Evolutionary conservation across 2,329 filamentous ascomycete genomes (phyloP), one percentile per base, ranked within the genome.

Genomic region (Ophiocordyceps robertsii): DNA sequence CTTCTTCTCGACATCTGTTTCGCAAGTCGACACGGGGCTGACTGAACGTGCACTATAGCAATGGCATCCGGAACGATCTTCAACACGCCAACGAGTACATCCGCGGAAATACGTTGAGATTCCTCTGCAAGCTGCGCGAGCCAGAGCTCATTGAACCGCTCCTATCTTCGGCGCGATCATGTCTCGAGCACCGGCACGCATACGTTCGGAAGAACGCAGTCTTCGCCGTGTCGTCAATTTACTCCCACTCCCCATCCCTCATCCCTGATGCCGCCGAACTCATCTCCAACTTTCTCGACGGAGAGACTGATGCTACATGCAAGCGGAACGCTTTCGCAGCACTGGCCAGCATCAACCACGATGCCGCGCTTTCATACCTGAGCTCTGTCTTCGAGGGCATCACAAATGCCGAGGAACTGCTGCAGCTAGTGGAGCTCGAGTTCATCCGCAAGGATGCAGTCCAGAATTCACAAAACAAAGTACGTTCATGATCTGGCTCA

Each of bases 51-150:
- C 24, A 7, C 43, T 7, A n/a, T 55, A 95, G 90, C 66, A 98
- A 98, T 65, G 92, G 92, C 51, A 96, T 98, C 58, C 82, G 90
- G 58, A 95, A 96, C 64, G 92, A 98, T 60, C 73, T 98, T 47
- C 90, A 96, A 62, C 90, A 95, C 56, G 81, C 92, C 44, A 96
- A 98, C 70, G 92, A 98, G 72, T 98, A 95, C 66, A 89, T 98
- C 52, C 81, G 92, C 52, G 92, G 92, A 59, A 95, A 95, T 62
- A 98, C 92, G n/a, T 72, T 98, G 48, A 87, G 92, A 56, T 98
- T 96, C 68, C 78, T 98, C 46, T 92, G 84, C 73, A 98, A 98
- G 70, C 75, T 98, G 47, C 82, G 89, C 52, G 92, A 98, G 63
- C 76, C 90, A 41, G 92, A 98, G 67, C 80, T 98, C 49, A 89